Evolutionary conservation across 306 rosid genomes (phyloP).

Genomic region (Dryas drummondii): DNA sequence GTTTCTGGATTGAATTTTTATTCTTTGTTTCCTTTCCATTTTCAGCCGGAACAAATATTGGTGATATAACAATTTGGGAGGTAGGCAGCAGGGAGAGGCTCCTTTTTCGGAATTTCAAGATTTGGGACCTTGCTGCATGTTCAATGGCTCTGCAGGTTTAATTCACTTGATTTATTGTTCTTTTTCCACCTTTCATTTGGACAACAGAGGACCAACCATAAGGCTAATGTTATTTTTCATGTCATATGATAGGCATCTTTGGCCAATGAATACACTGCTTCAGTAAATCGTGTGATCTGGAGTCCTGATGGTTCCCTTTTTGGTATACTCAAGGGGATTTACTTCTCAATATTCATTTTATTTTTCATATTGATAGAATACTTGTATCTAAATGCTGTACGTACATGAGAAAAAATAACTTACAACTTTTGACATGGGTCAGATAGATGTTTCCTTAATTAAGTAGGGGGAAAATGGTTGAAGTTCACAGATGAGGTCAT

Average conservation of each 20-base stretch:
- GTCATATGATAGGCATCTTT: constrained; percentile 9
- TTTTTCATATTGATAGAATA: background rate
- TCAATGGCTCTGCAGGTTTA: constrained; percentile 16
- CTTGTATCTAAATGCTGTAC: background rate
- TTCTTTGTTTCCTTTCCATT: background rate
- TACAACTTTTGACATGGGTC: background rate
- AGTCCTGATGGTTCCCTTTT: constrained; percentile 28
- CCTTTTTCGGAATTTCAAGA: constrained; percentile 6
- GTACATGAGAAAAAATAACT: background rate
- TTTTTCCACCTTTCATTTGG: background rate
- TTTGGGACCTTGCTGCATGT: constrained; percentile 24
- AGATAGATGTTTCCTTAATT: background rate
- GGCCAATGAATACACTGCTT: constrained; percentile 2
- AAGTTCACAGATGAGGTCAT: background rate
- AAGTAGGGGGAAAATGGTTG: background rate
- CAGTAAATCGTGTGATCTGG: constrained; percentile 27
- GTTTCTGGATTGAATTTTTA: background rate
- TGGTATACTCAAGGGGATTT: background rate
- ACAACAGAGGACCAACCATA: background rate
- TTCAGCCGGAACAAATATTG: constrained; percentile 19
- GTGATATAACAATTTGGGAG: constrained; percentile 21
- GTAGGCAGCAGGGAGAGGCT: constrained; percentile 14
- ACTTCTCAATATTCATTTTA: background rate
- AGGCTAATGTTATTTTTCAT: background rate
- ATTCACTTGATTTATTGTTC: background rate